Evolutionary conservation across 1,284 basidiomycete genomes (phyloP), one percentile per base, ranked within the genome.

Genomic region (Salmacisia buchloeana): DNA sequence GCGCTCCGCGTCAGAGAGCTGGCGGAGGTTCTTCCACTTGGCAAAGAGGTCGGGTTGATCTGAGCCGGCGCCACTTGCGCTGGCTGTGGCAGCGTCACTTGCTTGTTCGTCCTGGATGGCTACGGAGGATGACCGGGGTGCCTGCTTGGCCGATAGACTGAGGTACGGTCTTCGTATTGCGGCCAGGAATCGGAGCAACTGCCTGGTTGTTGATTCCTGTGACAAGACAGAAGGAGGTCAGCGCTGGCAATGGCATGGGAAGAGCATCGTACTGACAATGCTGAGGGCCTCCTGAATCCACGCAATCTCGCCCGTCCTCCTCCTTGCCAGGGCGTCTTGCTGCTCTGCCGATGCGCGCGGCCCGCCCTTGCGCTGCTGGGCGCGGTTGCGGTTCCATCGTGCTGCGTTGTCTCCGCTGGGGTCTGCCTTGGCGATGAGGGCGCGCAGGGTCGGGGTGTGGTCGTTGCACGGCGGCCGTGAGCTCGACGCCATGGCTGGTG

Each of bases 1-100:
- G 60, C 92, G 83, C 79, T 94, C 91, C 66, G 89, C 86, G 72
- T 94, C 91, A 27, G 86, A 87, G 15, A 94, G 84, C 75, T 88
- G 83, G 64, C 86, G 83, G 62, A 85, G 85, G 13, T 85, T 58
- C 45, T 68, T 73, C 73, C 73, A 75, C 56, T 70, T 72, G 31
- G 70, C 64, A 54, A 76, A 75, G 0, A 63, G 58, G 10, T 60
- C 58, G 21, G 46, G 38, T 29, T 65, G 60, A 2, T 63, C 65
- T 3, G 63, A 45, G 23, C 66, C 61, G 4, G 63, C 66, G 5
- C 23, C 18, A 5, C 18, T n/a, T 15, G 39, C 4, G 15, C 3
- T 18, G 18, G 18, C 23, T 15, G 39, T 43, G 5, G 18, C 39
- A n/a, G 39, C 39, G 39, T 43, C 39, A 15, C 23, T 43, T 15